Evolutionary conservation across 495 filamentous ascomycete species (phyloP), one percentile per base, ranked within the genome.

Genomic region (Aspergillus steynii): DNA sequence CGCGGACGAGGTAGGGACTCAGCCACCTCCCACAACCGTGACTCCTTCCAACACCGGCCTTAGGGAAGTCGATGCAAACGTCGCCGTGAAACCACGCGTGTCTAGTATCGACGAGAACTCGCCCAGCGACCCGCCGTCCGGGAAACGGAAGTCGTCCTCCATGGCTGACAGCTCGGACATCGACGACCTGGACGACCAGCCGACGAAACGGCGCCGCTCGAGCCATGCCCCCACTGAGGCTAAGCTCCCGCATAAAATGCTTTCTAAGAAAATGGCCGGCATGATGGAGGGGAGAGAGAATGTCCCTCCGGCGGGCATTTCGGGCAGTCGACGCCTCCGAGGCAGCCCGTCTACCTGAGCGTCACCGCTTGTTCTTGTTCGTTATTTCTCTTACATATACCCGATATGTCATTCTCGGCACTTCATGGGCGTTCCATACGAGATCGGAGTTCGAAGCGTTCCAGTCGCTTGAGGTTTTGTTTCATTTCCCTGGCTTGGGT

Each of bases 221-320:
- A 73, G 70, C 55, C 68, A 74, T 29, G 68, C 64, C 27, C 63
- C 61, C 3, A 50, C 50, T 6, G 80, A 80, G 2, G 76, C 70
- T 42, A 77, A 81, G 55, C 72, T 78, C 0, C 74, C 77, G 4
- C 66, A 77, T 45, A 81, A 80, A 63, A 68, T 74, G 65, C 64
- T 77, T 1, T 81, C 76, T 63, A 84, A 81, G 67, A 68, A 63
- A 48, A 73, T 76, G 71, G 65, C 55, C 51, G 73, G 50, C 60
- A 80, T 71, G 74, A 74, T 57, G 69, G 86, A 87, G 50, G 88
- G 86, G 7, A 74, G 82, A 28, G 87, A 89, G 68, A 90, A 90
- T 64, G 61, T 84, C 47, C 82, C 82, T 8, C 80, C 74, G 2
- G 68, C 78, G 45, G 73, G 70, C 29, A 59, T 66, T 29, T 58